Conservation (phyloP, 2,329 filamentous ascomycete species). For the Beauveria australis region DNA sequence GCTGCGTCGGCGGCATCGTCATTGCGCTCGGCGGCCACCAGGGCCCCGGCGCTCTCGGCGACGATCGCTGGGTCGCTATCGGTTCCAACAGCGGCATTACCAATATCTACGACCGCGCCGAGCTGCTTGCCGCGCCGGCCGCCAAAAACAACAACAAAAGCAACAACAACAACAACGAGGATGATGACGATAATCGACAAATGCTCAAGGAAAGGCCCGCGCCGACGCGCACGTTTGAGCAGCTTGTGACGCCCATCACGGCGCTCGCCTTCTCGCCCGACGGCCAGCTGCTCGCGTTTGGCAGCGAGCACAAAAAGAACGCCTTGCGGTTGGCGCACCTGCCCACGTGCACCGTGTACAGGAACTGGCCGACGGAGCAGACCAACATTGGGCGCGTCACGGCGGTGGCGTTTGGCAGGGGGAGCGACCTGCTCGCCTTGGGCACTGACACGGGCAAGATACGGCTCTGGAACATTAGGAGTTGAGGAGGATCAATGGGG, state of each 20-base stretch:
- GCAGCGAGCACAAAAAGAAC: slow-evolving; percentile 79
- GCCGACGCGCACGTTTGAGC: slow-evolving; percentile 68
- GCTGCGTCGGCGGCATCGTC: slow-evolving; percentile 76
- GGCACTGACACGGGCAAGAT: slow-evolving; percentile 87
- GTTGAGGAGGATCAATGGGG: slow-evolving; percentile 29
- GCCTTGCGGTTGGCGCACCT: slow-evolving; percentile 81
- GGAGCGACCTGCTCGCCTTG: slow-evolving; percentile 67
- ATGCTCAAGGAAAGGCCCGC: slow-evolving; percentile 58
- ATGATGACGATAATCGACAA: slow-evolving; percentile 23
- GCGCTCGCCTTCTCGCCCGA: slow-evolving; percentile 76
- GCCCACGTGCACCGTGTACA: slow-evolving; percentile 86
- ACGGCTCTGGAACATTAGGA: slow-evolving; percentile 79
- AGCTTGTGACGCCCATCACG: slow-evolving; percentile 79
- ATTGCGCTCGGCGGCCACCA: slow-evolving; percentile 66
- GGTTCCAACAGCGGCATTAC: slow-evolving; percentile 82
- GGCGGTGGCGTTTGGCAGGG: slow-evolving; percentile 57
- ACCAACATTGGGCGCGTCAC: slow-evolving; percentile 83
- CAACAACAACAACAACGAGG: too few relatives aligned
- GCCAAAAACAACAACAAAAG: slow-evolving; percentile 5
- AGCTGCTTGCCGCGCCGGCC: slow-evolving; percentile 40
- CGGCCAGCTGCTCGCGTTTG: slow-evolving; percentile 82
- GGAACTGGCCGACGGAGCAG: slow-evolving; percentile 90
- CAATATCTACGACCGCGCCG: slow-evolving; percentile 82
- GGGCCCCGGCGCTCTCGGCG: slow-evolving; percentile 56
- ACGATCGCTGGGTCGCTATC: slow-evolving; percentile 81